Percentiles rank a stretch among this genome's conserved stretches.
phyloP scores from a whole-genome alignment of 2,329 filamentous ascomycete species.

The Neonectria neomacrospora region DNA sequence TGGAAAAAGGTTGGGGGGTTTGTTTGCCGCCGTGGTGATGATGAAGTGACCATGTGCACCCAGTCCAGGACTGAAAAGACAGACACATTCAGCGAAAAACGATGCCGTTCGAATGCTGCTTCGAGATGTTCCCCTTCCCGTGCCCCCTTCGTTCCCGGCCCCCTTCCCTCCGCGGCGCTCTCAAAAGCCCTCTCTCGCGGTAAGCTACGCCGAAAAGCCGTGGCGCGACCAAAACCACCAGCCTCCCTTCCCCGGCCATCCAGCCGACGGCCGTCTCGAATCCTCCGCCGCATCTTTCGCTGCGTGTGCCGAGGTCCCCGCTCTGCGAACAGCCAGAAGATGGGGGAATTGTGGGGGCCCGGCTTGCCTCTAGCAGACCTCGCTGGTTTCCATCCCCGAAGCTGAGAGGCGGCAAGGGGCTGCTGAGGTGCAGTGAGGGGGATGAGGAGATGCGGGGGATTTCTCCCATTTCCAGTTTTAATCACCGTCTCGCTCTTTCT shows the following conservation, averaged over 20 bases:
- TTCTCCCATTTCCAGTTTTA: background rate
- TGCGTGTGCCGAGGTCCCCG: constrained; percentile 44
- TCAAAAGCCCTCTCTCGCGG: constrained; percentile 32
- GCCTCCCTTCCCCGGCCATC: constrained; percentile 35
- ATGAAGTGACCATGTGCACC: background rate
- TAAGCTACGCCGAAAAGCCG: constrained; percentile 43
- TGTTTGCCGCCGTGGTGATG: background rate
- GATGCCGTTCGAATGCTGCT: too few relatives aligned
- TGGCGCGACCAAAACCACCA: constrained; percentile 11
- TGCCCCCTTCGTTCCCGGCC: background rate
- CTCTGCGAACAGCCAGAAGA: constrained; percentile 18
- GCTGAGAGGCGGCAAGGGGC: background rate
- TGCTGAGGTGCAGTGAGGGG: background rate
- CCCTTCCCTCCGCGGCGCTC: constrained; percentile 1
- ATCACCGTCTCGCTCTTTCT: background rate
- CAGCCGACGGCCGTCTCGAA: constrained; percentile 30
- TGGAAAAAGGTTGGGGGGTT: background rate
- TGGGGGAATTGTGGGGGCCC: constrained; percentile 35
- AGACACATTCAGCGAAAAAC: background rate
- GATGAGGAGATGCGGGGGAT: background rate
- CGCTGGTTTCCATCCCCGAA: constrained; percentile 31
- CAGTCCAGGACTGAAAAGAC: too few relatives aligned
- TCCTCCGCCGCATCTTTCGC: constrained; percentile 17
- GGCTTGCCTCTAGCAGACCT: background rate
- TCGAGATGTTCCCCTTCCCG: background rate